These are phyloP conservation scores for Aspergillus latus DNA, from an alignment of 2,329 filamentous ascomycete genomes.

Conservation along the genomic window DNA sequence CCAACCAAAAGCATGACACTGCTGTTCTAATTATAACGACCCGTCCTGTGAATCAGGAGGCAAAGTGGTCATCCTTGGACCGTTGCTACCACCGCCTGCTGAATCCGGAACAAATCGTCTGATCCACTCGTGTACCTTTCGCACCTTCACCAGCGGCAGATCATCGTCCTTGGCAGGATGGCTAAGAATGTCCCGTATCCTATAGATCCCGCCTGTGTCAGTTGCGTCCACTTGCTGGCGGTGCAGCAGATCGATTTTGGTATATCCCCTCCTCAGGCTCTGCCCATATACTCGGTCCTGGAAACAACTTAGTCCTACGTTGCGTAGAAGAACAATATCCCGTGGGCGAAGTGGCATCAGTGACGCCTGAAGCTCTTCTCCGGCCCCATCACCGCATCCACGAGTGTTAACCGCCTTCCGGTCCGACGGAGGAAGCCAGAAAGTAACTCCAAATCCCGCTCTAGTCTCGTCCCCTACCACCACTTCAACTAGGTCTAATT, in stretches of 20 bases:
- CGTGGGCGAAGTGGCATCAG: slow-evolving; percentile 59
- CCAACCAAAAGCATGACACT: background rate
- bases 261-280: slow-evolving; percentile 70
- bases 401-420: slow-evolving; percentile 5
- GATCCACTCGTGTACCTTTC: slow-evolving; percentile 72
- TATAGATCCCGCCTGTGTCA: slow-evolving; percentile 60
- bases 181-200: slow-evolving; percentile 38
- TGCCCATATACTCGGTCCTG: slow-evolving; percentile 78
- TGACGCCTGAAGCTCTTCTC: slow-evolving; percentile 40
- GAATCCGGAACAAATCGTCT: slow-evolving; percentile 57
- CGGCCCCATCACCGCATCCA: slow-evolving; percentile 13
- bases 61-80: slow-evolving; percentile 9
- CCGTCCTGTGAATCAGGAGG: slow-evolving; percentile 21
- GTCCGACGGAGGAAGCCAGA: slow-evolving; percentile 66
- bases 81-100: slow-evolving; percentile 27
- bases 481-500: slow-evolving; percentile 70
- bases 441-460: slow-evolving; percentile 76
- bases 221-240: slow-evolving; percentile 54
- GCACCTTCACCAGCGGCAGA: slow-evolving; percentile 63
- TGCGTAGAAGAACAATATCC: slow-evolving; percentile 76
- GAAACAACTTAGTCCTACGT: slow-evolving; percentile 76
- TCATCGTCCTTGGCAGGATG: slow-evolving; percentile 29
- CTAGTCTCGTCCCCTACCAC: slow-evolving; percentile 83
- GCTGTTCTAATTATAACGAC: slow-evolving; percentile 20
- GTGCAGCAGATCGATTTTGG: slow-evolving; percentile 67